phyloP scores from a whole-genome alignment of 257 asterid species.

The Penstemon davidsonii region DNA sequence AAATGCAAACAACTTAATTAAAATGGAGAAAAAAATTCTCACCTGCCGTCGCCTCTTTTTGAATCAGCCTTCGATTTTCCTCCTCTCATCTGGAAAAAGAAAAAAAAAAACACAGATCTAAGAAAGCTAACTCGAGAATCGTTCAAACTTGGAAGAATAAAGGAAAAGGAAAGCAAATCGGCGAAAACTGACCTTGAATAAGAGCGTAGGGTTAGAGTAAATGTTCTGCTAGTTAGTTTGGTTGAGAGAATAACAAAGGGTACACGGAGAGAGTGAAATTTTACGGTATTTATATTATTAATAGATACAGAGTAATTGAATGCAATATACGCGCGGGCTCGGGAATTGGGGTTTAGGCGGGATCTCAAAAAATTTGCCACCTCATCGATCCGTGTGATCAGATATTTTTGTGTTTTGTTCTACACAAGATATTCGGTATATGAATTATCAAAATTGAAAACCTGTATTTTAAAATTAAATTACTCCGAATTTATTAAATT shows the following conservation, averaged over 20 bases:
- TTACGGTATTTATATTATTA: too few relatives aligned
- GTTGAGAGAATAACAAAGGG: background rate
- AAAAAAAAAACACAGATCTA: background rate
- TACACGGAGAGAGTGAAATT: background rate
- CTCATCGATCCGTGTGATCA: constrained; percentile 20
- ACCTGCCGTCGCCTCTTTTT: constrained; percentile 6
- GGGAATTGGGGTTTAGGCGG: constrained; percentile 20
- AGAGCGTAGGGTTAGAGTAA: background rate
- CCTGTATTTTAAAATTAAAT: too few relatives aligned
- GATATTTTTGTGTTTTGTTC: background rate
- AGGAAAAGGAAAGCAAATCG: background rate
- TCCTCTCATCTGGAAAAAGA: constrained; percentile 37
- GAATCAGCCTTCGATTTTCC: constrained; percentile 45
- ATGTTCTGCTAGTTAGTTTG: background rate
- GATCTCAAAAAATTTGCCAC: constrained; percentile 15
- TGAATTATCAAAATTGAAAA: too few relatives aligned
- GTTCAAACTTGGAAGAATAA: background rate
- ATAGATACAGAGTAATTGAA: background rate
- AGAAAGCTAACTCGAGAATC: background rate
- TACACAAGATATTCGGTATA: too few relatives aligned
- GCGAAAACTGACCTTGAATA: background rate
- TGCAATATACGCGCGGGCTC: constrained; percentile 11
- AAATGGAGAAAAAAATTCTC: background rate
- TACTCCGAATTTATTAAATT: too few relatives aligned
- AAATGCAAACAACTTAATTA: too few relatives aligned